A percentile compares a stretch with the other conserved stretches of the same genome.
These are phyloP conservation scores for Suillus alpinus DNA, from an alignment of 768 basidiomycete genomes.

Conservation along the genomic window DNA sequence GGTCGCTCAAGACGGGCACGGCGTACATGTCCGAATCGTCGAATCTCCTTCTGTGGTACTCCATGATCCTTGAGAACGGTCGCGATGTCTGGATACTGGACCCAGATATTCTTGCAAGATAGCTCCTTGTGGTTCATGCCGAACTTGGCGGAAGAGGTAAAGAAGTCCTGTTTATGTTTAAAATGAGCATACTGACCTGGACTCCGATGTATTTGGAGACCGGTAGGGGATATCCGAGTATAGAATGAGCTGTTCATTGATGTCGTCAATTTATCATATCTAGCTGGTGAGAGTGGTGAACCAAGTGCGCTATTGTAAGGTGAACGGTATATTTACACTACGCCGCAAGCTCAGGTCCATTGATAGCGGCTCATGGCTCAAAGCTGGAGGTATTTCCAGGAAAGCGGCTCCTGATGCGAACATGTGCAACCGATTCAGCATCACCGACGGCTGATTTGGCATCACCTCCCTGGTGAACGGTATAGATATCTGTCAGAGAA, in stretches of 20 bases:
- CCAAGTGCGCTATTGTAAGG: neutral
- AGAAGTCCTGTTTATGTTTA: neutral
- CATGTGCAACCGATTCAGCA: too few relatives aligned
- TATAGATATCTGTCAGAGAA: too few relatives aligned
- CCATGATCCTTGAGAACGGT: slow-evolving; percentile 29
- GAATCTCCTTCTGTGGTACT: neutral
- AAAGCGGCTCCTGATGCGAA: too few relatives aligned
- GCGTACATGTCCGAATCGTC: slow-evolving; percentile 36
- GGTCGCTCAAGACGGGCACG: slow-evolving; percentile 44
- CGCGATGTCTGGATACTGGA: slow-evolving; percentile 49
- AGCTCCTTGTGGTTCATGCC: slow-evolving; percentile 33
- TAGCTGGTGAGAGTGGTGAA: neutral
- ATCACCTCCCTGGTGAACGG: too few relatives aligned
- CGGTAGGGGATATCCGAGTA: slow-evolving; percentile 27
- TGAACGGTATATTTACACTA: neutral
- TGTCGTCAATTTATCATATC: neutral
- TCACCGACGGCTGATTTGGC: too few relatives aligned
- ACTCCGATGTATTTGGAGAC: slow-evolving; percentile 32
- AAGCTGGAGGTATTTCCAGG: too few relatives aligned
- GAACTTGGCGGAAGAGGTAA: slow-evolving; percentile 12
- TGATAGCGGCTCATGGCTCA: too few relatives aligned
- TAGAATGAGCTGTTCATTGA: slow-evolving; percentile 14
- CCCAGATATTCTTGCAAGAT: slow-evolving; percentile 45
- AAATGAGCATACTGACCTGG: slow-evolving; percentile 16
- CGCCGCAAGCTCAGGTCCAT: too few relatives aligned